Conservation (phyloP, 2,329 filamentous ascomycete genomes). For the Penicillium palitans region DNA sequence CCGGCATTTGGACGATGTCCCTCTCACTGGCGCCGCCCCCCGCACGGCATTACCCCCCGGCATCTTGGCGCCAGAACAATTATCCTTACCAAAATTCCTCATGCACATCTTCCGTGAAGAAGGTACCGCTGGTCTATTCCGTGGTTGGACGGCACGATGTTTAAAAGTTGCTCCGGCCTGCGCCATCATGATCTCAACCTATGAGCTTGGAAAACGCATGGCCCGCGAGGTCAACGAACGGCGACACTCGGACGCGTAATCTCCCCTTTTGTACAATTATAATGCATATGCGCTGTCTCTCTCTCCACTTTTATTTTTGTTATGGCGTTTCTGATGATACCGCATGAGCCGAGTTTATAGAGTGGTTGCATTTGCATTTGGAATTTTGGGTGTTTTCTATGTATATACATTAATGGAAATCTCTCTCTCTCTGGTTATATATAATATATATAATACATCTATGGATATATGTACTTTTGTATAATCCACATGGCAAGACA, state of each 20-base stretch:
- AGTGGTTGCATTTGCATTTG: constrained; percentile 17
- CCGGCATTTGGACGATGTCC: constrained; percentile 55
- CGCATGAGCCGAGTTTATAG: constrained; percentile 28
- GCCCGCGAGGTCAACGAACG: constrained; percentile 73
- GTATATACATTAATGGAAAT: constrained; percentile 8
- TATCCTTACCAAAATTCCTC: constrained; percentile 78
- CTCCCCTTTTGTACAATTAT: constrained; percentile 16
- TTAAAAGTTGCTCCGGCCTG: constrained; percentile 94
- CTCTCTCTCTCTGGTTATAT: not conserved
- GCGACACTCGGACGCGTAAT: constrained; percentile 33
- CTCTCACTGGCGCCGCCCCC: constrained; percentile 17
- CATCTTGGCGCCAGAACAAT: constrained; percentile 63
- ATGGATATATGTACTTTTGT: no score
- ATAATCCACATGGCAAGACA: no score
- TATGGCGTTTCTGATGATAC: constrained; percentile 26
- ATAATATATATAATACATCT: no score
- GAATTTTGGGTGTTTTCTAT: constrained; percentile 3
- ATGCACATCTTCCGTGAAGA: constrained; percentile 88
- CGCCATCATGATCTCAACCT: constrained; percentile 98
- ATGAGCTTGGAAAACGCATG: constrained; percentile 90
- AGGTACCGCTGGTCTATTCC: constrained; percentile 78
- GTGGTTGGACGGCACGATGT: constrained; percentile 85
- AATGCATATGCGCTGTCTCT: constrained; percentile 20
- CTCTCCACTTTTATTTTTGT: constrained; percentile 13
- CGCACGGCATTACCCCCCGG: constrained; percentile 7